A percentile compares a stretch with the other conserved stretches of the same genome.
Evolutionary conservation across 768 basidiomycete species (phyloP).

Genomic region (Suillus subluteus): DNA sequence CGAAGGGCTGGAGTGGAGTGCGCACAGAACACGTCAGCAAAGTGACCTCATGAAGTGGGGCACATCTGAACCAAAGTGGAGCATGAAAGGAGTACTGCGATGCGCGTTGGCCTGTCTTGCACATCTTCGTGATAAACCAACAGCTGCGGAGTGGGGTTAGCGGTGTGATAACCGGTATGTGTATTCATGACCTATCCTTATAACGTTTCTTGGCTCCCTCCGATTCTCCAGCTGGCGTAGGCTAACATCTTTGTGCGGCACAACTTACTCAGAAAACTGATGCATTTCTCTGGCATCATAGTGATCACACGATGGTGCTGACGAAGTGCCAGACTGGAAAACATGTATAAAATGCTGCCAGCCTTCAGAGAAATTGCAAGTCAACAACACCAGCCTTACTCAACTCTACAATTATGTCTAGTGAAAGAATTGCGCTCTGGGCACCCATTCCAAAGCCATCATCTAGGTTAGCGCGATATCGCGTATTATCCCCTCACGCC

Average conservation of each 20-base stretch:
- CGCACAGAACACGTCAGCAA: no score
- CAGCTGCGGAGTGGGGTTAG: background rate
- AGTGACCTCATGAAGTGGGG: no score
- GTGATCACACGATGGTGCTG: background rate
- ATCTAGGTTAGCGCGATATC: constrained; percentile 41
- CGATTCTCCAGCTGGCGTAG: no score
- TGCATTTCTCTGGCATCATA: background rate
- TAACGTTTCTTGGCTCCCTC: no score
- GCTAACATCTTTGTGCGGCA: background rate
- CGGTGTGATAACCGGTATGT: no score
- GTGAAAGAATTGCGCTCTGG: background rate
- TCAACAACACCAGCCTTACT: background rate
- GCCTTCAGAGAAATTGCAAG: background rate
- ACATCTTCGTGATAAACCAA: background rate
- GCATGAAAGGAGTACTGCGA: background rate
- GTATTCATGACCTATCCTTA: background rate
- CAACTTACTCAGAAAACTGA: background rate
- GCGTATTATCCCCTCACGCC: constrained; percentile 42
- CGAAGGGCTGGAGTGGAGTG: no score
- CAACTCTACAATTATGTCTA: background rate
- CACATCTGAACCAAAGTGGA: no score
- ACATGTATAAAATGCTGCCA: constrained; percentile 1
- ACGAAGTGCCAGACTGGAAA: background rate
- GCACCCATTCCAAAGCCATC: constrained; percentile 28
- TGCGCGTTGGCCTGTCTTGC: background rate